Percentiles rank a stretch among this genome's conserved stretches.
Evolutionary conservation across 805 yeast genomes (phyloP).

Genomic region (Wickerhamiella lipophila): DNA sequence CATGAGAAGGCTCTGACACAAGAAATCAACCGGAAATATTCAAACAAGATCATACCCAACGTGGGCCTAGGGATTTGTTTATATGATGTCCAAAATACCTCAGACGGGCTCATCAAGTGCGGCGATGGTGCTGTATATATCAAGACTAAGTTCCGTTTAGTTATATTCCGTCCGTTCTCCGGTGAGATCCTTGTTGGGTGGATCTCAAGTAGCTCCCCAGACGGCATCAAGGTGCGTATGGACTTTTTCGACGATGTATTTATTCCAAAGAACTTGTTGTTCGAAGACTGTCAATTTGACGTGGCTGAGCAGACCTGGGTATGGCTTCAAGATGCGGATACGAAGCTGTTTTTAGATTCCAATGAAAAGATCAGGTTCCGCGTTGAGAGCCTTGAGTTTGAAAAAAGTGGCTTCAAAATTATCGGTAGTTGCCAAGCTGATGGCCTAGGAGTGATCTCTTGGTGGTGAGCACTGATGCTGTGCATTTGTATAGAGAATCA

Average conservation of each 20-base stretch:
- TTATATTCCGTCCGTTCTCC: slow-evolving; percentile 85
- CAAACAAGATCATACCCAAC: slow-evolving; percentile 73
- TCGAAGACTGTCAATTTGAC: slow-evolving; percentile 56
- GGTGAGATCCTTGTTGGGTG: slow-evolving; percentile 91
- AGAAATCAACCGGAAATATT: slow-evolving; percentile 71
- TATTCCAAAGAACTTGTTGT: slow-evolving; percentile 69
- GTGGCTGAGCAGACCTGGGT: slow-evolving; percentile 88
- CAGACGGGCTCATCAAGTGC: slow-evolving; percentile 80
- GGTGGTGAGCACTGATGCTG: slow-evolving; percentile 59
- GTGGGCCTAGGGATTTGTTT: slow-evolving; percentile 74
- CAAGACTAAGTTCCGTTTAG: slow-evolving; percentile 53
- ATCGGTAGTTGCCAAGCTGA: slow-evolving; percentile 87
- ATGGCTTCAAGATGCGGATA: slow-evolving; percentile 61
- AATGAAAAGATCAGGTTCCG: slow-evolving; percentile 87
- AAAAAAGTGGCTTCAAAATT: slow-evolving; percentile 66
- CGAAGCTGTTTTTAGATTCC: slow-evolving; percentile 58
- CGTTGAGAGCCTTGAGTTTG: slow-evolving; percentile 75
- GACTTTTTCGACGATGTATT: slow-evolving; percentile 88
- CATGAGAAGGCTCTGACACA: slow-evolving; percentile 60
- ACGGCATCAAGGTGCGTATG: slow-evolving; percentile 72
- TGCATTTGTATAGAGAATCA: too few species aligned
- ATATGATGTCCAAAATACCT: slow-evolving; percentile 70
- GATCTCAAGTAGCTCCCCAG: slow-evolving; percentile 76
- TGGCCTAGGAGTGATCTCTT: slow-evolving; percentile 90
- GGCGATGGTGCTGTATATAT: slow-evolving; percentile 89